Base-by-base conservation (phyloP, 345 rosid genomes). In the Rubroshorea leprosula region DNA sequence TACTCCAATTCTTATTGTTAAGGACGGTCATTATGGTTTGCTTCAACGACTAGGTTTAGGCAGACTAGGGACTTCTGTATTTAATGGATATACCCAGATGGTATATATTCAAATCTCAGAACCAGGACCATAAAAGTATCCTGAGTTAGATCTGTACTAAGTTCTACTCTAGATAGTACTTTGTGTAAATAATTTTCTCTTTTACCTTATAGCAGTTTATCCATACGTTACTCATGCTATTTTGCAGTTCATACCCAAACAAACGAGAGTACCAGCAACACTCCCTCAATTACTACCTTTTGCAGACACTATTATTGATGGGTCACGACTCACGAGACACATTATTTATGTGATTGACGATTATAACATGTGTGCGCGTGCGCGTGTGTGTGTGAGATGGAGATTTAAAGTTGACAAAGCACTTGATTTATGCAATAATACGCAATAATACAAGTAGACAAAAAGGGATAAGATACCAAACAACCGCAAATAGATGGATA, bases 1-100 rank as follows among this genome's bases (percentile, higher is more conserved):
- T 10, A 66, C 84, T 4, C 51, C 82, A 15, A 65, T 75, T 59
- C 99, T 97, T 2, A 70, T 89, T 10, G 96, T 93, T 43, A 96
- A 89, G 77, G 99, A 93, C 74, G 97, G 97, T 19, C 86, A 73
- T 12, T 76, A 70, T 70, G 80, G 90, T 51, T 66, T 83, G 76
- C 89, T 87, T 69, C 85, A 87, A 70, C 72, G 83, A 20, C 73
- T 93, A 7, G 96, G 97, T 50, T 77, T 93, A 56, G 75, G 78
- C 65, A 77, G 84, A 60, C 77, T 87, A 0, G 90, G 89, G 49
- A 73, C 66, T 41, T 87, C 94, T 44, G 89, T 93, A 64, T 89
- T 89, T 73, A 93, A 87, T 66, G 99, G 97, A 17, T 93, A 93
- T 58, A 93, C 99, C 22, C 99, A 93, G 77, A 93, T 93, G 99